Conservation (phyloP, 441 rosid genomes). For the Melastoma candidum region DNA sequence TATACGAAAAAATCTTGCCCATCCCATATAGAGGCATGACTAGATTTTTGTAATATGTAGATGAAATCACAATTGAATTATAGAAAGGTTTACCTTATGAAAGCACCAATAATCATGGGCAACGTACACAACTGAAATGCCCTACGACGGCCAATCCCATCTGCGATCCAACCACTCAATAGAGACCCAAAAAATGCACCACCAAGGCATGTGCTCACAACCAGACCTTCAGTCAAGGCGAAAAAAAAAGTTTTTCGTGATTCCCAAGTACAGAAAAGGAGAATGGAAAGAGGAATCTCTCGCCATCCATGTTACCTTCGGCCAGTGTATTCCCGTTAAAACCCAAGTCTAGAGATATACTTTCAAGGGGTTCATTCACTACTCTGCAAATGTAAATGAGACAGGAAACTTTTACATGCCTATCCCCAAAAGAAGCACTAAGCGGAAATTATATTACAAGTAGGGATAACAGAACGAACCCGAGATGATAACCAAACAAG, state of each 20-base stretch:
- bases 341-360: slow-evolving; percentile 66
- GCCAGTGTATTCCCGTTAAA: slow-evolving; percentile 70
- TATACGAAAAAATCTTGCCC: too few species aligned
- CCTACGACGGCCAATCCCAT: slow-evolving; percentile 9
- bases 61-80: neutral
- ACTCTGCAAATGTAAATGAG: slow-evolving; percentile 31
- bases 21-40: too few species aligned
- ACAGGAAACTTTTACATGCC: neutral
- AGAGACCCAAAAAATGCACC: slow-evolving; percentile 6
- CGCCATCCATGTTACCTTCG: slow-evolving; percentile 38
- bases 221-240: slow-evolving; percentile 9
- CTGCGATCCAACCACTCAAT: slow-evolving; percentile 14
- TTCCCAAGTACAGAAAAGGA: neutral
- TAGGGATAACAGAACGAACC: neutral
- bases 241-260: neutral
- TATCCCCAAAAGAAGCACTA: too few species aligned
- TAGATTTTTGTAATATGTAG: neutral
- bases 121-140: slow-evolving; percentile 15
- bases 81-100: slow-evolving; percentile 6
- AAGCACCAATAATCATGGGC: slow-evolving; percentile 21
- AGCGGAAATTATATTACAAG: slow-evolving; percentile 4
- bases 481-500: slow-evolving; percentile 34
- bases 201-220: slow-evolving; percentile 16
- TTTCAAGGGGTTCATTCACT: slow-evolving; percentile 84
- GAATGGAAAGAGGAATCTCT: neutral